phyloP scores from a whole-genome alignment of 768 basidiomycete species.

The Naematelia encephala region DNA sequence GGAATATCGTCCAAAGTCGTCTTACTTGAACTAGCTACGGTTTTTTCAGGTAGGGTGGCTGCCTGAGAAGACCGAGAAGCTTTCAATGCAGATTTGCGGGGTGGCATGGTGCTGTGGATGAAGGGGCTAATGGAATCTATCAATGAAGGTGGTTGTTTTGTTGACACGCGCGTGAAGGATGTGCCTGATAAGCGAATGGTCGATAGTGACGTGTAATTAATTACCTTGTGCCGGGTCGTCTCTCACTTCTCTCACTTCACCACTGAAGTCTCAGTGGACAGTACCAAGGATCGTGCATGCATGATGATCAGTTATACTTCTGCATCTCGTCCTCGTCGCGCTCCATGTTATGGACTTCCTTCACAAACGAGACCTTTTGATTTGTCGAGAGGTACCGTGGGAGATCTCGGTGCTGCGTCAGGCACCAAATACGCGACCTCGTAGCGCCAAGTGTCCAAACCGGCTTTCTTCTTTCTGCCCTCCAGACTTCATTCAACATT shows the following conservation, averaged over 20 bases:
- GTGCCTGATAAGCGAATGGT: background rate
- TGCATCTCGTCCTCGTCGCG: too few relatives aligned
- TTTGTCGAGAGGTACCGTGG: background rate
- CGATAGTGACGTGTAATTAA: background rate
- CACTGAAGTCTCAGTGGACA: too few relatives aligned
- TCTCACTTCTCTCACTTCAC: too few relatives aligned
- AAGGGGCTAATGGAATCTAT: too few relatives aligned
- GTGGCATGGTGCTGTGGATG: constrained; percentile 13
- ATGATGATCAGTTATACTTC: too few relatives aligned
- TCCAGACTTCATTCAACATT: background rate
- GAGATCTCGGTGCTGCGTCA: background rate
- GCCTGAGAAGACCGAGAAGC: constrained; percentile 3
- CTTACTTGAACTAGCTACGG: constrained; percentile 21
- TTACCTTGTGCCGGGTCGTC: too few relatives aligned
- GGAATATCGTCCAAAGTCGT: constrained; percentile 21
- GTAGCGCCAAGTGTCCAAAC: background rate
- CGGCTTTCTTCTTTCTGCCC: background rate
- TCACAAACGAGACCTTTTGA: too few relatives aligned
- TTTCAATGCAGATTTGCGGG: constrained; percentile 21
- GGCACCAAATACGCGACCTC: too few relatives aligned
- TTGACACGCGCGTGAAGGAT: background rate
- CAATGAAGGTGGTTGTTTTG: too few relatives aligned
- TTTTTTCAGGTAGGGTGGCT: background rate
- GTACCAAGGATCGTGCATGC: too few relatives aligned
- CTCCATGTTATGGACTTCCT: too few relatives aligned